A percentile compares a stretch with the other conserved stretches of the same genome.
These are phyloP conservation scores for Ophiostoma montium DNA, from an alignment of 2,329 filamentous ascomycete species.

Conservation along the genomic window DNA sequence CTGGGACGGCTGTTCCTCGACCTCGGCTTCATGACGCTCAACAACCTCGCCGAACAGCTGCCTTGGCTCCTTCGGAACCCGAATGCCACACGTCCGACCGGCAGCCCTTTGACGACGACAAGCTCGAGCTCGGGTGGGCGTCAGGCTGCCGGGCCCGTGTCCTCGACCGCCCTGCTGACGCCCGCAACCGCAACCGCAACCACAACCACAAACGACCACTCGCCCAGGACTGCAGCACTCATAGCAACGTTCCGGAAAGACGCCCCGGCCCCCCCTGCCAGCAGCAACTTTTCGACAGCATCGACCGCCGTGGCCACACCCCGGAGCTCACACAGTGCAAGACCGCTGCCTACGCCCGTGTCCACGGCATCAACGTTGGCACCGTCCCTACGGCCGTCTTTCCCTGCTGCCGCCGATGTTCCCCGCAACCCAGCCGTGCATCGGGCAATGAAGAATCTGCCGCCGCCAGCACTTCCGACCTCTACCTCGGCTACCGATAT, in stretches of 20 bases:
- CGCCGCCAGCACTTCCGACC: background rate
- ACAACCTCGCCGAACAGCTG: slow-evolving; percentile 44
- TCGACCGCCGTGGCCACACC: background rate
- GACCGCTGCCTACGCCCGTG: slow-evolving; percentile 1
- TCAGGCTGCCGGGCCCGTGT: background rate
- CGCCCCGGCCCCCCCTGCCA: background rate
- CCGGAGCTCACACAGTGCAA: background rate
- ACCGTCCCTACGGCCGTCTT: background rate
- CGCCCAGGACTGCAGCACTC: slow-evolving; percentile 5
- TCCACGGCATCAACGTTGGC: slow-evolving; percentile 4
- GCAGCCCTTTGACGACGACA: background rate
- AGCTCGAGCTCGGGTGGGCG: background rate
- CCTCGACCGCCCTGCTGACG: background rate
- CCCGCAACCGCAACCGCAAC: background rate
- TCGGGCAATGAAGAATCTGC: slow-evolving; percentile 1
- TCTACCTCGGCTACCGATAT: background rate
- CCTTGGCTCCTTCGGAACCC: slow-evolving; percentile 41
- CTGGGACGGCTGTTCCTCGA: slow-evolving; percentile 22
- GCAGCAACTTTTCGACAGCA: background rate
- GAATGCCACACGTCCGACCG: slow-evolving; percentile 18
- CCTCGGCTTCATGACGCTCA: slow-evolving; percentile 45
- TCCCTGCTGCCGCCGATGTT: background rate
- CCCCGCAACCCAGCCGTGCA: background rate
- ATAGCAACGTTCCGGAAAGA: slow-evolving; percentile 8
- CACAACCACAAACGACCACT: background rate